Base-by-base conservation (phyloP, 2,329 filamentous ascomycete species). In the Cyphellophora europaea region DNA sequence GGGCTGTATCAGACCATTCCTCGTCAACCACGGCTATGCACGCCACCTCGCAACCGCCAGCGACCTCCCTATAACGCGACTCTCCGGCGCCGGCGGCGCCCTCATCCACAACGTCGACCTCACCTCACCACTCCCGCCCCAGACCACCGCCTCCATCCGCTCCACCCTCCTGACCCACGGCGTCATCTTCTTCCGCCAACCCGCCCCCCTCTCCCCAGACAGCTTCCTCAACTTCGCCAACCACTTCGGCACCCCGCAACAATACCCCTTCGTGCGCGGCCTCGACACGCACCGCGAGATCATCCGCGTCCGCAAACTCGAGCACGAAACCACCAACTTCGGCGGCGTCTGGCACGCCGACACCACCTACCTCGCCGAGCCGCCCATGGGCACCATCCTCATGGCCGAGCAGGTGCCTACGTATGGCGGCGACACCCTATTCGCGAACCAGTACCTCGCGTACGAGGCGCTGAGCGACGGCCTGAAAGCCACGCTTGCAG, bases 391-490 rank as follows among this genome's bases (percentile, higher is more conserved):
- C 16, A 43, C 45, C 15, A 28, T 48, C 5, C 38, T 48, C 15
- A 27, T 45, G 21, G 45, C 43, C 4, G 37, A 43, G 13, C 43
- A 48, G 32, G 37, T 45, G 3, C 45, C 45, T 0, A 50, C 53
- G 1, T 48, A 44, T 13, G 55, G 55, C 5, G 54, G 54, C 11
- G 54, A 57, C 35, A 57, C 54, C 1, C 37, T 47, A 4, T 56
- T 51, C 36, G 45, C 44, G 3, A 49, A 51, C 15, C 47, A 50
- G 32, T 49, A 51, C 14, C 49, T 44, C 12, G 48, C 51, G 4
- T 56, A 54, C 27, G 49, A 54, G 18, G 37, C 52, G 5, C 46
- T 58, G 3, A 55, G 52, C 11, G 49, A 55, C 25, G 54, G 53
- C 3, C 43, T 57, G 10, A 45, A 41, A 19, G 45, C 47, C 3